These are phyloP conservation scores for Gossypium turneri DNA, from an alignment of 345 rosid species.

Conservation along the genomic window DNA sequence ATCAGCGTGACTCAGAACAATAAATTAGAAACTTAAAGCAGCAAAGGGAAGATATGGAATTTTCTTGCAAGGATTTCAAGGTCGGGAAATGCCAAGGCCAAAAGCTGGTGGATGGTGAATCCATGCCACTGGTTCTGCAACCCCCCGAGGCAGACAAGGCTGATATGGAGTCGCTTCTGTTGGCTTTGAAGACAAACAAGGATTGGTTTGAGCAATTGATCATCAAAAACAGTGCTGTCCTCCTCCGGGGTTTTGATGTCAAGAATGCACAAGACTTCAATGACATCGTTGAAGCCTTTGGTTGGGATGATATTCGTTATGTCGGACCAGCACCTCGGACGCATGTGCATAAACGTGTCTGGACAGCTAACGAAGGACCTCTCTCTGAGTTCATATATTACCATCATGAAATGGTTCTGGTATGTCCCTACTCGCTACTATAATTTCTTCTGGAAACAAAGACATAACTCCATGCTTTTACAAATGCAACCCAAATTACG, in stretches of 20 bases:
- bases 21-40: neutral
- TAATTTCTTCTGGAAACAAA: neutral
- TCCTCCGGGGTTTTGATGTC: constrained; percentile 52
- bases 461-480: neutral
- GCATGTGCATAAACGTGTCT: constrained; percentile 51
- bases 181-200: constrained; percentile 33
- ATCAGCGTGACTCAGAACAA: neutral
- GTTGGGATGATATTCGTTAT: constrained; percentile 56
- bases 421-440: constrained; percentile 12
- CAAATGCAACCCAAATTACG: no score
- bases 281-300: constrained; percentile 48
- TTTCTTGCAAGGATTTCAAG: constrained; percentile 42
- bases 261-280: constrained; percentile 48
- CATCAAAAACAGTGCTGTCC: constrained; percentile 54
- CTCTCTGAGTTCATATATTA: constrained; percentile 60
- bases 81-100: constrained; percentile 58
- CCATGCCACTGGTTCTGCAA: constrained; percentile 46
- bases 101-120: constrained; percentile 59
- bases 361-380: constrained; percentile 77
- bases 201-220: constrained; percentile 63
- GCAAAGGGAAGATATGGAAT: constrained; percentile 27
- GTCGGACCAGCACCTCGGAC: constrained; percentile 57
- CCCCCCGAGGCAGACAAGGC: constrained; percentile 31
- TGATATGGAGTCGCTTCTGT: constrained; percentile 30
- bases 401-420: constrained; percentile 74